phyloP scores from a whole-genome alignment of 2,329 filamentous ascomycete genomes.

The Gliomastix tumulicola region DNA sequence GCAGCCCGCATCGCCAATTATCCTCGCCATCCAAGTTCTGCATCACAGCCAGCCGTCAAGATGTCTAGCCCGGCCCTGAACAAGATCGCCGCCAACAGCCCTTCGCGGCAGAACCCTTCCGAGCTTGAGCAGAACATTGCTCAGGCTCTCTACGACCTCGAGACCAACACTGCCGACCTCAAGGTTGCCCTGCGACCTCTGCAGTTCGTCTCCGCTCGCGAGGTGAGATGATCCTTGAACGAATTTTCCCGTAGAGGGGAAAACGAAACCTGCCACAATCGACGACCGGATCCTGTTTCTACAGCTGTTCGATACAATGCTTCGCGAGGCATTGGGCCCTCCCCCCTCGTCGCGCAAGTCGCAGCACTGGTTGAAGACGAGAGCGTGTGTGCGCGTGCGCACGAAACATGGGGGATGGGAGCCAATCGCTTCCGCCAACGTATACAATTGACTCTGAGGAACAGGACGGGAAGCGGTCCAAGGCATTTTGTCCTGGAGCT shows the following conservation, averaged over 20 bases:
- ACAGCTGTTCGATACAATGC: conserved; percentile 21
- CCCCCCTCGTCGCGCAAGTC: neutral
- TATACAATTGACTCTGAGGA: conserved; percentile 42
- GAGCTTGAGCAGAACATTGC: conserved; percentile 98
- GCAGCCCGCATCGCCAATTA: conserved; percentile 5
- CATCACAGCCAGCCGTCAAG: conserved; percentile 36
- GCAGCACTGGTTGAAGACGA: neutral
- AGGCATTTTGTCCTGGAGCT: conserved; percentile 64
- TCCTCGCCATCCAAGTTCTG: conserved; percentile 14
- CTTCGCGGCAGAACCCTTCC: conserved; percentile 89
- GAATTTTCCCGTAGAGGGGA: conserved; percentile 11
- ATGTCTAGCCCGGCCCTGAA: conserved; percentile 71
- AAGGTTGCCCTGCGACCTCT: conserved; percentile 93
- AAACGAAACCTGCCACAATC: conserved; percentile 11
- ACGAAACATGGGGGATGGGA: too few relatives aligned
- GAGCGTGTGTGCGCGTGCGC: conserved; percentile 6
- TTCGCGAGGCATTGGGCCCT: conserved; percentile 1
- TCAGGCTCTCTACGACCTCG: conserved; percentile 95
- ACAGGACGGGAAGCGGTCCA: conserved; percentile 73
- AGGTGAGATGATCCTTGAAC: conserved; percentile 67
- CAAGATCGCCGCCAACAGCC: conserved; percentile 98
- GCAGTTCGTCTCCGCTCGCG: conserved; percentile 97
- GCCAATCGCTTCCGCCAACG: conserved; percentile 11
- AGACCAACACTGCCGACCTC: conserved; percentile 98
- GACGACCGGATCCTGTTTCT: conserved; percentile 37